Evolutionary conservation across 371 early-diverging fungal species (phyloP), one percentile per base, ranked within the genome.

Genomic region (Rhizomucor pusillus): DNA sequence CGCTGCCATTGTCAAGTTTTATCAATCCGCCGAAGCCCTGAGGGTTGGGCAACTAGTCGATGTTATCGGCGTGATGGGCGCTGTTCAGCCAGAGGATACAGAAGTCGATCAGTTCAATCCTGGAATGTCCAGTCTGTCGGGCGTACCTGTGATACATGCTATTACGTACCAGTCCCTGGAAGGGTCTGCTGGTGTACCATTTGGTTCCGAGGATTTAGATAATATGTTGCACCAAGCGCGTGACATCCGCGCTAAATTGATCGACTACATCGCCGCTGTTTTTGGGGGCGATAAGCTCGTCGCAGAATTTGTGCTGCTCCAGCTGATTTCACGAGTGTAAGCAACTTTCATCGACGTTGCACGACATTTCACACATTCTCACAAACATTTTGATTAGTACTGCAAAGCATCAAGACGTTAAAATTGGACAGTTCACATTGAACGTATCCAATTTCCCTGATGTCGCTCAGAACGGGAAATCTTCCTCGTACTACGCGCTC

Each of bases 291-390:
- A 86, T 62, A 48, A 44, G 3, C 55, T 86, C 24, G 79, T 69
- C 12, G 82, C 87, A 3, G 87, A 86, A 59, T 75, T 75, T 43
- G 68, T 86, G 7, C 65, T 86, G 14, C 65, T 84, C 6, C 82
- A 82, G 37, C 61, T 83, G 6, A 51, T 86, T 16, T 77, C 87
- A 2, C 63, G 80, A 65, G 69, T 82, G 84, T 84, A 78, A 62
- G 77, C 65, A 14, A 34, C 6, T 44, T 41, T 44, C 12, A 23
- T 29, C n/a, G 14, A 41, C 16, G 19, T 41, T n/a, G 13, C 22
- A 40, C 25, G 23, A 33, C 16, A 25, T 2, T 16, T 7, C 3
- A 29, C 3, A 29, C 29, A 29, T 7, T 29, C 29, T 5, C 29
- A 29, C 29, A 7, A 5, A 29, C 29, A 29, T 29, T 41, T 43